These are phyloP conservation scores for Trichophyton mentagrophytes DNA, from an alignment of 2,329 filamentous ascomycete species.

Conservation along the genomic window DNA sequence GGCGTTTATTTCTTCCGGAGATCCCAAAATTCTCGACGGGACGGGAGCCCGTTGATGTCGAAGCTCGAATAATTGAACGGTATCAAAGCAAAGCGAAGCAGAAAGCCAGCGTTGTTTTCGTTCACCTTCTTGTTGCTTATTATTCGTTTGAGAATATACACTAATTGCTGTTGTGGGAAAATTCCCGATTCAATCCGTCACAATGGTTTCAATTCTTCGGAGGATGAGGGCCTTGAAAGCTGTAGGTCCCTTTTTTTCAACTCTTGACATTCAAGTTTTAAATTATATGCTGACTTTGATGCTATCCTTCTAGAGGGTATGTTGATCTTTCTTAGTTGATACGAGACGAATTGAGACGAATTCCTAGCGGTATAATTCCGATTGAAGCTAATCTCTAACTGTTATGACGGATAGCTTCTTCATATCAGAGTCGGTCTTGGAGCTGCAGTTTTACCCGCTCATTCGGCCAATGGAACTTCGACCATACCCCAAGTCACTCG, in stretches of 20 bases:
- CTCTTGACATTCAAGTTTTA: not conserved
- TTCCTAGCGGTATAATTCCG: not conserved
- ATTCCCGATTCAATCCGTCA: conserved; percentile 12
- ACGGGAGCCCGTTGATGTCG: no score
- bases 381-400: not conserved
- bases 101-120: not conserved
- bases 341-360: not conserved
- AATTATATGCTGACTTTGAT: conserved; percentile 8
- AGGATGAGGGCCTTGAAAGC: conserved; percentile 62
- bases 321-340: not conserved
- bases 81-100: not conserved
- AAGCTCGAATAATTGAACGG: not conserved
- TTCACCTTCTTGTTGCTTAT: not conserved
- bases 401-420: conserved; percentile 9
- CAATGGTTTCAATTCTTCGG: conserved; percentile 41
- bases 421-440: conserved; percentile 65
- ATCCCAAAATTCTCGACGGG: conserved; percentile 6
- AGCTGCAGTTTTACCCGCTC: conserved; percentile 59
- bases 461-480: conserved; percentile 18
- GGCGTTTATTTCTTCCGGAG: not conserved
- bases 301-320: conserved; percentile 20
- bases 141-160: not conserved
- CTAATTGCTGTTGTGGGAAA: not conserved
- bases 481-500: conserved; percentile 30
- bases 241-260: conserved; percentile 39